A percentile compares a stretch with the other conserved stretches of the same genome.
These are phyloP conservation scores for Botrytis galanthina DNA, from an alignment of 2,329 filamentous ascomycete species.

Conservation along the genomic window DNA sequence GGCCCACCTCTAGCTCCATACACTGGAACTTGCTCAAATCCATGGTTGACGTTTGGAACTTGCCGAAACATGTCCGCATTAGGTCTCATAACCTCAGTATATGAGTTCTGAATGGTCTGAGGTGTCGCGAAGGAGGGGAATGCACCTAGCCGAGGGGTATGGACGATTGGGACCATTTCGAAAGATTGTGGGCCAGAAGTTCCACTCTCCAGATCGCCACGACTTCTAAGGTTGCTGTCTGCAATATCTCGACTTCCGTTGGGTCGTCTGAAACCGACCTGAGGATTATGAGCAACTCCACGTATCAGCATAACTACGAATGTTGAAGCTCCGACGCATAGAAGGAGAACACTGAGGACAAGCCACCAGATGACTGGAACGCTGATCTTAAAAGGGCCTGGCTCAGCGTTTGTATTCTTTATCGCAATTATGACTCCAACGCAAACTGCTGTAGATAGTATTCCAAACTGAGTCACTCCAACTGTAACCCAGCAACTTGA, in stretches of 20 bases:
- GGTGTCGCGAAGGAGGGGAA: not conserved
- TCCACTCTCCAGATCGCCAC: not conserved
- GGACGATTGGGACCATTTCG: not conserved
- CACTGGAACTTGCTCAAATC: not conserved
- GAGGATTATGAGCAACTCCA: not conserved
- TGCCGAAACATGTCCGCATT: not conserved
- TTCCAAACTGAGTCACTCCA: not conserved
- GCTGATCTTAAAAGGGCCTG: not conserved
- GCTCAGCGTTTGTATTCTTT: not conserved
- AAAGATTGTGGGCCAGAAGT: not conserved
- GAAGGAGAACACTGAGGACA: not conserved
- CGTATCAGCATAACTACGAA: not conserved
- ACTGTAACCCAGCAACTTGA: not conserved
- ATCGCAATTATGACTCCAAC: not conserved
- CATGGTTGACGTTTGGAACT: not conserved
- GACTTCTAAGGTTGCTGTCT: not conserved
- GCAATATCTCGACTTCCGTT: not conserved
- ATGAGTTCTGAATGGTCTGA: not conserved
- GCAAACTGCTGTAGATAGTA: not conserved
- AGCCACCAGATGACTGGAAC: slow-evolving; percentile 1
- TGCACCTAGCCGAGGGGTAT: not conserved
- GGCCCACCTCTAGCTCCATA: not conserved
- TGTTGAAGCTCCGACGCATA: not conserved
- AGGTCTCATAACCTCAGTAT: not conserved
- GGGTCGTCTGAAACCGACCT: not conserved